Evolutionary conservation across 371 early-diverging fungal species (phyloP), one percentile per base, ranked within the genome.

Genomic region (Lichtheimia hyalospora): DNA sequence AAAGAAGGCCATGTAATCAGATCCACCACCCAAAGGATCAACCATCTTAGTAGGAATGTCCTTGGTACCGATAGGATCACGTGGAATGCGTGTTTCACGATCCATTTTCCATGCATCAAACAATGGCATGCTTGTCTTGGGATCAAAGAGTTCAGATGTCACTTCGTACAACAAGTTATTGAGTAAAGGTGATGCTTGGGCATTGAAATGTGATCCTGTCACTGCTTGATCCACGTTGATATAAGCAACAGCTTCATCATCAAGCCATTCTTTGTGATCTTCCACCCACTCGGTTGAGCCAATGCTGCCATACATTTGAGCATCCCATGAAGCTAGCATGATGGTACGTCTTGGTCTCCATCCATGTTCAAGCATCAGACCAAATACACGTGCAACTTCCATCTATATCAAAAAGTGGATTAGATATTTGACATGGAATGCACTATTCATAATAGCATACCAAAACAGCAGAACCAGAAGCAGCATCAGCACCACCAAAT

Each of bases 271-370:
- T 16, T 77, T 58, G 52, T 86, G 70, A 41, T 87, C 84, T 62
- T 89, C 89, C 1, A 86, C 89, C 82, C 83, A 89, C 66, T 89
- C 89, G 13, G 89, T 88, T 13, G 87, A 84, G 1, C 89, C 89
- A 23, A 86, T 67, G 25, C 77, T 60, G 12, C 89, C 86, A 66
- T 86, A 87, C 62, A 85, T 88, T 53, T 81, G 84, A 15, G 79
- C 89, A 67, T 89, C 89, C 89, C 89, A 89, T 24, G 84, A 84
- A 13, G 83, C 85, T 41, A 89, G 63, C 8, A 85, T 61, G 18
- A 89, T 79, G 13, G 89, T 82, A 28, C 89, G 83, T 16, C 83
- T 78, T 2, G 89, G 89, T 20, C 74, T 74, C 89, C 89, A 89
- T 10, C 89, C 89, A 8, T 71, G 67, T 59, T 83, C 67, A 15